A percentile compares a stretch with the other conserved stretches of the same genome.
phyloP scores from a whole-genome alignment of 169 alveolate genomes.

The Cryptosporidium meleagridis region DNA sequence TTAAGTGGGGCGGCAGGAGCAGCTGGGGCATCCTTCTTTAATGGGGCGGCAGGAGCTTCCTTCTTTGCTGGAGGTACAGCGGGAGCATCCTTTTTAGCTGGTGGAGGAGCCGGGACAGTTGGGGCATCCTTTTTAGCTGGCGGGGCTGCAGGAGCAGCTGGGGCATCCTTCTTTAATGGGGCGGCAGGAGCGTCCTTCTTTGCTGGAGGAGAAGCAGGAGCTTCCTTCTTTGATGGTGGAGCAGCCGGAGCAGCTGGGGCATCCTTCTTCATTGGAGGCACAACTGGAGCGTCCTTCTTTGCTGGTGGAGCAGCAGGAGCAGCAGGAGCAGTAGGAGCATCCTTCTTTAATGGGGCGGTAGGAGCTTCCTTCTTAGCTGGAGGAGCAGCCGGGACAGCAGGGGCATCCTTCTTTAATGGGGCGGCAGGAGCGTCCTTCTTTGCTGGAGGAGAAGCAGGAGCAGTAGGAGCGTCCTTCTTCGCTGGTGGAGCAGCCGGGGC shows the following conservation, averaged over 20 bases:
- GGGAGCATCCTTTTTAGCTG: no score
- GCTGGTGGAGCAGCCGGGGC: neutral
- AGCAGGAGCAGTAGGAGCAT: neutral
- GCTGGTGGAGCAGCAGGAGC: constrained; percentile 12
- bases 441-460: constrained; percentile 4
- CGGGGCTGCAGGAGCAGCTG: neutral
- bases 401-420: neutral
- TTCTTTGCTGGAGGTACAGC: no score
- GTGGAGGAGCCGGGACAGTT: constrained; percentile 5
- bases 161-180: neutral
- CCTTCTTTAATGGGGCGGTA: neutral
- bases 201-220: neutral
- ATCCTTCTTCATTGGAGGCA: neutral
- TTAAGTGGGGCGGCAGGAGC: no score
- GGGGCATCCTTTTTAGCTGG: constrained; percentile 16
- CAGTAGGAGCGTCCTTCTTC: neutral
- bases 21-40: no score
- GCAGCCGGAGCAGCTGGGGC: neutral
- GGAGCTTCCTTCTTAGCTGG: neutral
- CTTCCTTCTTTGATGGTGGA: neutral
- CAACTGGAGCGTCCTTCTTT: neutral
- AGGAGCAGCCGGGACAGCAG: neutral
- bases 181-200: constrained; percentile 8
- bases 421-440: neutral
- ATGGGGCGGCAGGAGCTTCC: no score